Evolutionary conservation across 2,329 filamentous ascomycete species (phyloP).

Genomic region (Xylaria arbuscula): DNA sequence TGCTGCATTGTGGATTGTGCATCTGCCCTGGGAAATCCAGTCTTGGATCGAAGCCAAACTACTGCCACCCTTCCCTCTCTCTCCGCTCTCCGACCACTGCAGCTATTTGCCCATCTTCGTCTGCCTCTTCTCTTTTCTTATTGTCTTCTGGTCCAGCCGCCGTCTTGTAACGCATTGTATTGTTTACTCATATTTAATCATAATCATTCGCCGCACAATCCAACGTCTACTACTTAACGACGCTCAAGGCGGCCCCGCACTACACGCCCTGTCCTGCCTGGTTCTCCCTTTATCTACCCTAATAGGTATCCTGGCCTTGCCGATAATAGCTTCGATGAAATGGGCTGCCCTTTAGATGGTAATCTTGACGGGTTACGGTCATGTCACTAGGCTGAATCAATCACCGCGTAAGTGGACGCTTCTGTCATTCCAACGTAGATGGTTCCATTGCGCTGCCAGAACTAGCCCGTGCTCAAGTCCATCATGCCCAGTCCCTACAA

Average conservation of each 20-base stretch:
- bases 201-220: background rate
- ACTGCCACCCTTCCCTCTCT: background rate
- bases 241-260: slow-evolving; percentile 20
- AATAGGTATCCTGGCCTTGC: background rate
- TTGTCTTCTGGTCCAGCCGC: background rate
- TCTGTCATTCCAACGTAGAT: background rate
- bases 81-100: background rate
- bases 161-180: too few species aligned
- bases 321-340: slow-evolving; percentile 11
- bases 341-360: background rate
- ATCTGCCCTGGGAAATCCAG: background rate
- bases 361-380: background rate
- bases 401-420: slow-evolving; percentile 19
- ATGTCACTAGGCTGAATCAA: slow-evolving; percentile 1
- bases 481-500: background rate
- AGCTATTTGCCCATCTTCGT: background rate
- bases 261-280: background rate
- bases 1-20: slow-evolving; percentile 3
- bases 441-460: background rate
- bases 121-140: background rate
- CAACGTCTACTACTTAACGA: background rate
- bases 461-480: slow-evolving; percentile 8
- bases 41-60: background rate
- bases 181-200: too few species aligned
- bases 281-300: background rate